phyloP scores from a whole-genome alignment of 495 filamentous ascomycete genomes.

The Aspergillus homomorphus region DNA sequence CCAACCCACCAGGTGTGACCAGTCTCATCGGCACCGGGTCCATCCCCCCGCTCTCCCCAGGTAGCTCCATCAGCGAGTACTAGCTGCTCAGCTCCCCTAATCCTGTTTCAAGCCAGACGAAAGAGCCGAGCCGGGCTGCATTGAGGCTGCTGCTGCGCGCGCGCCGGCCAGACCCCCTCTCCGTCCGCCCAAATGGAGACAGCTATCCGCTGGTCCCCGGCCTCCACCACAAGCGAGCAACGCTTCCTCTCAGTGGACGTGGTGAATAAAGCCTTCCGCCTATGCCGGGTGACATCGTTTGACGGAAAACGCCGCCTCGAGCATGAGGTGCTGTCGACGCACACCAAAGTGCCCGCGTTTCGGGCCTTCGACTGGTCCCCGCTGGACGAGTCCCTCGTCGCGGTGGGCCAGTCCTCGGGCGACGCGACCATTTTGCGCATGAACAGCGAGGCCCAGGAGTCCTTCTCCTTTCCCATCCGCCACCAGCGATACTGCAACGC shows the following conservation, averaged over 20 bases:
- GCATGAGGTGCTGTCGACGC: conserved; percentile 66
- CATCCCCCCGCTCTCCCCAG: too few relatives aligned
- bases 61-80: too few relatives aligned
- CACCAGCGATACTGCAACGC: conserved; percentile 87
- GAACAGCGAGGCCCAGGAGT: conserved; percentile 60
- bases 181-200: conserved; percentile 59
- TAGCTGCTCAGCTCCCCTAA: too few relatives aligned
- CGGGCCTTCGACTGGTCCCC: conserved; percentile 97
- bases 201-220: conserved; percentile 86
- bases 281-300: conserved; percentile 68
- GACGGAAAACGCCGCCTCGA: conserved; percentile 52
- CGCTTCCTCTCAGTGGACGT: conserved; percentile 85
- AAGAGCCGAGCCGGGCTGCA: too few relatives aligned
- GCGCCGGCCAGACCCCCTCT: too few relatives aligned
- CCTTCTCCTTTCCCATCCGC: conserved; percentile 72
- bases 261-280: conserved; percentile 70
- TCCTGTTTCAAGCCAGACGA: too few relatives aligned
- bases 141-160: too few relatives aligned
- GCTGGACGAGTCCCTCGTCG: conserved; percentile 69
- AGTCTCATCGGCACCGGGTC: neutral
- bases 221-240: conserved; percentile 59
- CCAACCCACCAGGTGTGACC: neutral
- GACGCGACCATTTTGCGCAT: conserved; percentile 79
- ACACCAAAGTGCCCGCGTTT: conserved; percentile 78
- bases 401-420: conserved; percentile 79